Evolutionary conservation across 2,329 filamentous ascomycete genomes (phyloP), one percentile per base, ranked within the genome.

Genomic region (Fusarium camptoceras): DNA sequence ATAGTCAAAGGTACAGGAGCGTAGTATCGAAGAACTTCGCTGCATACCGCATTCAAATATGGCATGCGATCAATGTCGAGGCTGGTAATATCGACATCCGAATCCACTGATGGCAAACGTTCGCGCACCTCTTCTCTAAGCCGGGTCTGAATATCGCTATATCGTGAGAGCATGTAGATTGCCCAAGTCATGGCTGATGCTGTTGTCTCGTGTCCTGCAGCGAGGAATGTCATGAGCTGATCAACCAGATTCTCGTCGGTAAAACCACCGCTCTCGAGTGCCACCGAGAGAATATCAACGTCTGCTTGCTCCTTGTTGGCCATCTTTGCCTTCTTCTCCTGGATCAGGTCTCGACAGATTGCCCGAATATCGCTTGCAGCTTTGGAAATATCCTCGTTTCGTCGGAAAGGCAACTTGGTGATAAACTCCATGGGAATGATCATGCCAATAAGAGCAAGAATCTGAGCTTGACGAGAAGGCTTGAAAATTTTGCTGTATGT

Each of bases 221-320:
- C 91, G 8, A 97, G 87, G 82, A 97, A 96, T 1, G 93, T 97
- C 92, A 97, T 96, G 77, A 96, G 87, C 80, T 97, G 94, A 78
- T 96, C 92, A 37, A 94, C 88, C n/a, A 97, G 87, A 64, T 93
- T 89, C 50, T 94, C 91, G 67, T 96, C 92, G 15, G 82, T 87
- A 80, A 97, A 96, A 8, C 85, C 88, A 48, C 92, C 92, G 41
- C 89, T 93, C 76, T 91, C 87, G 49, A 97, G 83, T 18, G 94
- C 94, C 0, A 95, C 91, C 2, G 91, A 93, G 34, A 97, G 83
- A 61, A 97, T 96, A 78, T 97, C 94, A 10, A 88, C 79, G 47
- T 89, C 89, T 2, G 80, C 81, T 25, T 80, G 79, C 63, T 86
- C 82, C 63, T 85, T 83, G 64, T 82, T 81, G 37, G 78, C 80